Conservation (phyloP, 495 filamentous ascomycete genomes). For the Neurospora tetraspora region DNA sequence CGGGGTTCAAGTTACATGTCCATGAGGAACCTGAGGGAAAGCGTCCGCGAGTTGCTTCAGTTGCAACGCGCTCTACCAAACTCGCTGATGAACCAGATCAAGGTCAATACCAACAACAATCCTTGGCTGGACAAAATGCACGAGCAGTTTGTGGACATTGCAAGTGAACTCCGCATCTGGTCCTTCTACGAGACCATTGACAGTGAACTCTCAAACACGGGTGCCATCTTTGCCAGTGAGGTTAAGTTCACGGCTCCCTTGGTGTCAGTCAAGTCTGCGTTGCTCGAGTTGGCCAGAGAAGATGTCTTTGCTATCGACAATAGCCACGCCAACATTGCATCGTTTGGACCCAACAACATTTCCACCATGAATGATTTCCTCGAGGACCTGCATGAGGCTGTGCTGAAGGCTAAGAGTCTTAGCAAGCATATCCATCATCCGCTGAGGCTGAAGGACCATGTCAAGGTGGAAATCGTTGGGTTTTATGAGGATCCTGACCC, state of each 20-base stretch:
- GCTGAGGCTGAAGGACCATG: slow-evolving; percentile 39
- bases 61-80: slow-evolving; percentile 43
- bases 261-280: slow-evolving; percentile 51
- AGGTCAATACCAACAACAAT: slow-evolving; percentile 29
- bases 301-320: slow-evolving; percentile 46
- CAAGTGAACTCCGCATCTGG: slow-evolving; percentile 56
- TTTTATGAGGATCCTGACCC: slow-evolving; percentile 49
- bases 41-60: slow-evolving; percentile 44
- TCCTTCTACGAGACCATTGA: slow-evolving; percentile 57
- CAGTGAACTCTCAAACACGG: slow-evolving; percentile 41
- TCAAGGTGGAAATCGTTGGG: slow-evolving; percentile 50
- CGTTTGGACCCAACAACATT: slow-evolving; percentile 44
- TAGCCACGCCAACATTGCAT: slow-evolving; percentile 47
- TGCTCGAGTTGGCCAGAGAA: slow-evolving; percentile 46
- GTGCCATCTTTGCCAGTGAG: slow-evolving; percentile 13
- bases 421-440: slow-evolving; percentile 30
- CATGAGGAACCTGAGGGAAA: slow-evolving; percentile 42
- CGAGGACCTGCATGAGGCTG: slow-evolving; percentile 34
- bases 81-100: slow-evolving; percentile 39
- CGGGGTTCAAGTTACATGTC: slow-evolving; percentile 57
- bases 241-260: slow-evolving; percentile 46
- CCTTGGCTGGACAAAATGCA: slow-evolving; percentile 38
- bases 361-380: slow-evolving; percentile 41
- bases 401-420: slow-evolving; percentile 32
- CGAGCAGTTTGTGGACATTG: slow-evolving; percentile 47